Evolutionary conservation across 2,329 filamentous ascomycete genomes (phyloP).

Genomic region (Aspergillus fumigatus): DNA sequence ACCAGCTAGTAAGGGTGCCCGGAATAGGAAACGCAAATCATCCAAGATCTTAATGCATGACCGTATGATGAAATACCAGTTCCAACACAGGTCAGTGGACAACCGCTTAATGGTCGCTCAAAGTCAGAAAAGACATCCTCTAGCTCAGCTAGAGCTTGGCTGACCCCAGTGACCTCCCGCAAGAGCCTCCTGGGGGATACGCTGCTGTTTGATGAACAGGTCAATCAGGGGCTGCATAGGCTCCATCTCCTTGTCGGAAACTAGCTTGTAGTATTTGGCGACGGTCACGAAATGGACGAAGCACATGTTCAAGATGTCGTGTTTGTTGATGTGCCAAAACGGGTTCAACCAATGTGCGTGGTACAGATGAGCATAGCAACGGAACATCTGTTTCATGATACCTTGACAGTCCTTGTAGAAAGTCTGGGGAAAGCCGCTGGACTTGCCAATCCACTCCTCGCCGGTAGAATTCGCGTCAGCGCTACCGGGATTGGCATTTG

Average conservation of each 20-base stretch:
- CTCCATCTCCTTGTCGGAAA: conserved; percentile 85
- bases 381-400: conserved; percentile 97
- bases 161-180: conserved; percentile 41
- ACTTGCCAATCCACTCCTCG: conserved; percentile 81
- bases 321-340: conserved; percentile 72
- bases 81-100: conserved; percentile 33
- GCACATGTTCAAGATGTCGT: conserved; percentile 75
- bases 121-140: conserved; percentile 8
- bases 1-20: conserved; percentile 15
- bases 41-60: conserved; percentile 8
- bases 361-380: conserved; percentile 95
- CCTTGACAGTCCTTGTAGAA: conserved; percentile 88
- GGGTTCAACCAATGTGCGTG: conserved; percentile 88
- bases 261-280: conserved; percentile 74
- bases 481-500: conserved; percentile 45
- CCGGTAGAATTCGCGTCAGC: conserved; percentile 57
- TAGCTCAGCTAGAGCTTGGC: conserved; percentile 29
- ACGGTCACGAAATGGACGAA: conserved; percentile 82
- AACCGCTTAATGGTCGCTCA: conserved; percentile 15
- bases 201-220: conserved; percentile 83
- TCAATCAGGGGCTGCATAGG: conserved; percentile 94
- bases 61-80: conserved; percentile 18
- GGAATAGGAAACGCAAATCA: conserved; percentile 10
- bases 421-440: conserved; percentile 84
- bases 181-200: conserved; percentile 66